Base-by-base conservation (phyloP, 345 rosid genomes). In the Eutrema japonicum region DNA sequence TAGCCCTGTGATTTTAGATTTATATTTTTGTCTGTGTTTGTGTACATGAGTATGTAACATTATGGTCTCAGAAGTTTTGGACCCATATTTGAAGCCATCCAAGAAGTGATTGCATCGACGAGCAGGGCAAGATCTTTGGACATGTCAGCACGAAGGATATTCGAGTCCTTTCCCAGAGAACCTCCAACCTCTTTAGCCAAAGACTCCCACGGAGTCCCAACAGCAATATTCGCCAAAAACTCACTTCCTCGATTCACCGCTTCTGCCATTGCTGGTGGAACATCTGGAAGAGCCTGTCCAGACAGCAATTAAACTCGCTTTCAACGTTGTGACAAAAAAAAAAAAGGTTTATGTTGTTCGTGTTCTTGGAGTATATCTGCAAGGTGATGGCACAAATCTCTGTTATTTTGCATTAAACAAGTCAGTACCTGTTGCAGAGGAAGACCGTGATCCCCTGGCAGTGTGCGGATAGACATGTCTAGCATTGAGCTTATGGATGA, bases 201-300 rank as follows among this genome's bases (percentile, higher is more conserved):
- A 5, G 87, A 76, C 78, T 90, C 99, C 99, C 96, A 95, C 0
- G 99, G 96, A 10, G 99, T 92, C 16, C 99, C 99, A 0, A 75
- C 86, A 4, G 94, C 84, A 65, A 95, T 80, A 79, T 85, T 95
- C 0, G 94, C 87, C 22, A 95, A 57, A 59, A 95, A 66, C 79
- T 92, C 96, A 50, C 97, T 87, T 76, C 98, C 96, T 45, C 89
- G 83, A 36, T 90, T 92, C 56, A 92, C 96, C 3, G 96, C 99
- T 54, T 95, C 94, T 8, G 96, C 97, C 98, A 95, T 90, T 77
- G 91, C 92, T 18, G 99, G 99, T 43, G 99, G 94, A 53, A 95
- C 96, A 81, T 92, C 99, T 6, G 97, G 97, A 36, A 92, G 79
- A 11, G 88, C 90, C 99, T 95, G 82, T 64, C 16, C 42, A 75